Base-by-base conservation (phyloP, 805 yeast genomes). In the Metschnikowia amazonensis region DNA sequence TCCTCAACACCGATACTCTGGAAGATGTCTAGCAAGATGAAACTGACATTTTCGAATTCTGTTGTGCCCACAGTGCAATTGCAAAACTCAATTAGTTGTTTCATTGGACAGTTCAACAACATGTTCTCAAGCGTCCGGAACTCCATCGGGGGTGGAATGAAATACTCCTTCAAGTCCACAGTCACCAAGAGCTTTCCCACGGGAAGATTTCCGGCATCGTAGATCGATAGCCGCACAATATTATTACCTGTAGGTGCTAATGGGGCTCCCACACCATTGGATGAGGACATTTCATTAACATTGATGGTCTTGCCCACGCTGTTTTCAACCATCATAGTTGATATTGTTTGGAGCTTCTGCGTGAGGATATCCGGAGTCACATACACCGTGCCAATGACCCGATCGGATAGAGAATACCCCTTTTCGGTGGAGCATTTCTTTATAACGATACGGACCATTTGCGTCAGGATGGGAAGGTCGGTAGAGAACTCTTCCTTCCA, bases 401-500 rank as follows among this genome's bases (percentile, higher is more conserved):
- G 65, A 55, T 78, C 82, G 2, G 52, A 49, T 1, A 60, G 24
- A 43, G 63, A 59, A 39, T 63, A 63, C 3, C 59, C 48, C 10
- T 55, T 48, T n/a, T 49, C 62, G 21, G 48, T 43, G 5, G 59
- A 39, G 41, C 68, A 60, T 36, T 62, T 64, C 55, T 69, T 81
- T 45, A 79, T 69, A 39, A 69, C 63, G 13, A 79, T 72, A 51
- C 69, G 78, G 52, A 80, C 70, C 59, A 70, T 72, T 56, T 73
- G 78, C 2, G 81, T 79, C 36, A 73, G 66, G 5, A 77, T 67
- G 0, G 86, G 84, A 34, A 82, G 66, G 42, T 81, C 79, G n/a
- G 85, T 66, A 1, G 75, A 66, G 58, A 86, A 85, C 36, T 74
- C 79, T 57, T 90, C 96, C 58, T 89, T 80, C 94, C 96, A 90